Conservation (phyloP, 768 basidiomycete genomes). For the Chalciporus chontae region DNA sequence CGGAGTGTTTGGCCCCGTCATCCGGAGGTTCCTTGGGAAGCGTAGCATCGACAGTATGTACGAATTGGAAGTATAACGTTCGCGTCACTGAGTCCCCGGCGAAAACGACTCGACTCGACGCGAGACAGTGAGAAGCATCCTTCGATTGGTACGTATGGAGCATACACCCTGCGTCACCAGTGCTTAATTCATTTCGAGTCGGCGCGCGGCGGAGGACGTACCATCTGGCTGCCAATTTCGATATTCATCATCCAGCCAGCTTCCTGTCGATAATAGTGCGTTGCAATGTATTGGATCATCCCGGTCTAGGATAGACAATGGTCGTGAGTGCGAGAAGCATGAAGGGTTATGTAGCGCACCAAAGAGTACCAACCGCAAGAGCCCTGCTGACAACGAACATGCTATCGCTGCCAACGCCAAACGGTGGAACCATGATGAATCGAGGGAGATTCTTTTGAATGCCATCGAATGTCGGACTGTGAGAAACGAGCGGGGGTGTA, state of each 20-base stretch:
- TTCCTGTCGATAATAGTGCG: slow-evolving; percentile 65
- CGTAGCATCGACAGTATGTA: slow-evolving; percentile 54
- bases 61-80: slow-evolving; percentile 73
- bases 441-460: slow-evolving; percentile 32
- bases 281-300: slow-evolving; percentile 71
- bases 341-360: slow-evolving; percentile 34
- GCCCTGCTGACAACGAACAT: slow-evolving; percentile 42
- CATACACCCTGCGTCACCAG: slow-evolving; percentile 65
- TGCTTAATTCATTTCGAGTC: slow-evolving; percentile 5
- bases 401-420: slow-evolving; percentile 36
- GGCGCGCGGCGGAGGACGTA: slow-evolving; percentile 25
- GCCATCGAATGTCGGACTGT: slow-evolving; percentile 17
- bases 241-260: slow-evolving; percentile 68
- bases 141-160: slow-evolving; percentile 57
- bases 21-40: slow-evolving; percentile 51
- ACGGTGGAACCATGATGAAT: slow-evolving; percentile 52
- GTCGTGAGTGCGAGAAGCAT: slow-evolving; percentile 4
- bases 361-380: slow-evolving; percentile 39
- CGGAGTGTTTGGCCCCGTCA: slow-evolving; percentile 64
- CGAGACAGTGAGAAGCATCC: slow-evolving; percentile 54
- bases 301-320: slow-evolving; percentile 45
- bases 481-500: not conserved
- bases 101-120: slow-evolving; percentile 64
- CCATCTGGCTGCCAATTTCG: slow-evolving; percentile 89
- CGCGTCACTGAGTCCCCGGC: slow-evolving; percentile 84